phyloP scores from a whole-genome alignment of 176 grass and related monocot genomes.

The Carex kokanica region DNA sequence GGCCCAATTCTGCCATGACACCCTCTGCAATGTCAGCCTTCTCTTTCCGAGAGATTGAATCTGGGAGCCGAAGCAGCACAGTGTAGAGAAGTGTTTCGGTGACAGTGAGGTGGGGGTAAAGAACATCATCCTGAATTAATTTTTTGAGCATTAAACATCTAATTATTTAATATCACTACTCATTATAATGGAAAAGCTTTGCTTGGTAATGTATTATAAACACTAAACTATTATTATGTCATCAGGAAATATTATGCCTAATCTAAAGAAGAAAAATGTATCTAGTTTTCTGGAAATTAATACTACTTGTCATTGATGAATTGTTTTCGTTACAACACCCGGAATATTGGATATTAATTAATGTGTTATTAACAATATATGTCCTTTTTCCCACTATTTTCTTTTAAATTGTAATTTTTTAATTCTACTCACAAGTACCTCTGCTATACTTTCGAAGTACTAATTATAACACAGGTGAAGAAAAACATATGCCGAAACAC shows the following conservation, averaged over 20 bases:
- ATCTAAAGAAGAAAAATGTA: background rate
- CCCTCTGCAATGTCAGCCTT: slow-evolving; percentile 25
- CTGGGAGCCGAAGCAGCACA: slow-evolving; percentile 43
- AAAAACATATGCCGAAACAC: background rate
- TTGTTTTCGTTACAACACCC: background rate
- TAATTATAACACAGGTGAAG: background rate
- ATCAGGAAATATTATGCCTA: background rate
- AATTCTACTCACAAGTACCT: too few relatives aligned
- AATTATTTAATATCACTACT: background rate
- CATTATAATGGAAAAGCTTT: background rate
- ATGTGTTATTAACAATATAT: too few relatives aligned
- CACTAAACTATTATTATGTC: background rate
- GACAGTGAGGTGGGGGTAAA: slow-evolving; percentile 45
- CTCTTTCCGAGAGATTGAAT: slow-evolving; percentile 21
- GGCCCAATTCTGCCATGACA: slow-evolving; percentile 36
- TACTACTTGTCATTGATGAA: background rate
- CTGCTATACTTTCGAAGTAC: background rate
- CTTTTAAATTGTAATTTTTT: background rate
- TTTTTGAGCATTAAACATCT: background rate
- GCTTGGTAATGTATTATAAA: background rate
- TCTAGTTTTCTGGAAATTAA: background rate
- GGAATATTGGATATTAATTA: background rate
- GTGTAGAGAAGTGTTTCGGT: slow-evolving; percentile 43
- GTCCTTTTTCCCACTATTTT: background rate
- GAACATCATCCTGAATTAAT: slow-evolving; percentile 33